phyloP scores from a whole-genome alignment of 192 early-diverging fungal genomes.

The Geosiphon pyriformis region DNA sequence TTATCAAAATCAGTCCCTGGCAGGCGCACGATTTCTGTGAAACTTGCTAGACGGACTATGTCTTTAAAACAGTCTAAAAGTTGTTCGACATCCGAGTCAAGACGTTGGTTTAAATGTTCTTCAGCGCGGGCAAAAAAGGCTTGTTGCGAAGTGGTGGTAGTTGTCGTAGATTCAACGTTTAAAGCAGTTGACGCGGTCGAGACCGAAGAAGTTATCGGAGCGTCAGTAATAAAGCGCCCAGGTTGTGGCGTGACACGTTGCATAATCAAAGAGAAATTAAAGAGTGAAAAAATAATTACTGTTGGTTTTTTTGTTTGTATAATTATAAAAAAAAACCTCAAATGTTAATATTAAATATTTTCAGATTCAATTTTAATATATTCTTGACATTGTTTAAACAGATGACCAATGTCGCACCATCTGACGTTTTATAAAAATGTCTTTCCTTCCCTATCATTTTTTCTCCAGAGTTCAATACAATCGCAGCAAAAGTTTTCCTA shows the following conservation, averaged over 20 bases:
- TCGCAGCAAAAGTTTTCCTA: too few species aligned
- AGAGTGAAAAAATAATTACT: too few species aligned
- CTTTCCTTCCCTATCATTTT: too few species aligned
- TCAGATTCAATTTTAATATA: too few species aligned
- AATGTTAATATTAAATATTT: too few species aligned
- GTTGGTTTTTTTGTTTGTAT: too few species aligned
- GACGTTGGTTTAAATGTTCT: slow-evolving; percentile 15
- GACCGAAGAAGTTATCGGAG: slow-evolving; percentile 10
- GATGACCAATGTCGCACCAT: too few species aligned
- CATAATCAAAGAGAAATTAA: too few species aligned
- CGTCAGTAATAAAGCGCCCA: slow-evolving; percentile 9
- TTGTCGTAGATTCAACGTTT: slow-evolving; percentile 3
- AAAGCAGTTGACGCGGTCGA: neutral
- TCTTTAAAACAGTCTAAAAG: slow-evolving; percentile 1
- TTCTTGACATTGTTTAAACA: too few species aligned
- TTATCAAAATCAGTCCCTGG: slow-evolving; percentile 7
- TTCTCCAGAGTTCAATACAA: too few species aligned
- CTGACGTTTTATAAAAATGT: too few species aligned
- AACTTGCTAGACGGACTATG: slow-evolving; percentile 11
- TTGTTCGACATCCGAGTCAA: slow-evolving; percentile 22
- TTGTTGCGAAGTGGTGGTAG: slow-evolving; percentile 18
- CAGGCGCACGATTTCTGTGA: neutral
- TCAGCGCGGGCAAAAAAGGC: slow-evolving; percentile 14
- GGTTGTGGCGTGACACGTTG: neutral
- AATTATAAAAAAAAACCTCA: too few species aligned